Evolutionary conservation across 352 stramenopile genomes (phyloP).

Genomic region (Poterioochromonas sp.): DNA sequence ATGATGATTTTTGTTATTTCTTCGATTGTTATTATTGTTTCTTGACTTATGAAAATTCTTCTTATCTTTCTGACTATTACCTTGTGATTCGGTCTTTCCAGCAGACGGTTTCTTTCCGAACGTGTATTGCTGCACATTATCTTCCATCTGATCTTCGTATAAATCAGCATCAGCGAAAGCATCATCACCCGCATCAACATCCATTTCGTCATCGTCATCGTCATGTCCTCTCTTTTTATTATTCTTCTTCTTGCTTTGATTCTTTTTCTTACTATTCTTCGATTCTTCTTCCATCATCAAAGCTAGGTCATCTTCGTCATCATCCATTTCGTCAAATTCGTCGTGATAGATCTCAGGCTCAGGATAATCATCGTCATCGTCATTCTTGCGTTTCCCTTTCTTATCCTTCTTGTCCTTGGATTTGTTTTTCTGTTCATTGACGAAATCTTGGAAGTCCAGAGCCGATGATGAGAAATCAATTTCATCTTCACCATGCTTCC

Average conservation of each 20-base stretch:
- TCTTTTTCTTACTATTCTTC: slow-evolving; percentile 2
- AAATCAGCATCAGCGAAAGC: slow-evolving; percentile 39
- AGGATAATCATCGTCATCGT: slow-evolving; percentile 44
- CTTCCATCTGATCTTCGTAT: slow-evolving; percentile 36
- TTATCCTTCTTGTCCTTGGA: slow-evolving; percentile 8
- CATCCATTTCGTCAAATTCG: slow-evolving; percentile 40
- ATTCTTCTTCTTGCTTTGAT: slow-evolving; percentile 24
- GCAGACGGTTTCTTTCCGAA: not conserved
- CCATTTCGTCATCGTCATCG: not conserved
- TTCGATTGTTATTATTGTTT: not conserved
- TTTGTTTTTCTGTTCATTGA: slow-evolving; percentile 4
- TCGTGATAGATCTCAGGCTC: slow-evolving; percentile 43
- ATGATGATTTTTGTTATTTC: not conserved
- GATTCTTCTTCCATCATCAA: slow-evolving; percentile 28
- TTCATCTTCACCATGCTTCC: not conserved
- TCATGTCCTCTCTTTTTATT: slow-evolving; percentile 21
- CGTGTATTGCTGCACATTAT: not conserved
- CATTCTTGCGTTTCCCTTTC: slow-evolving; percentile 26
- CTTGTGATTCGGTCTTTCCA: not conserved
- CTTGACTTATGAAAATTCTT: not conserved
- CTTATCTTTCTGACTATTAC: not conserved
- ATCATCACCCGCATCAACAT: too few species aligned
- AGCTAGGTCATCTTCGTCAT: slow-evolving; percentile 37
- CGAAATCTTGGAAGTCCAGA: not conserved
- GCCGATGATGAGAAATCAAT: not conserved